Conservation (phyloP, 352 stramenopile genomes). For the Phytophthora sansomeana region DNA sequence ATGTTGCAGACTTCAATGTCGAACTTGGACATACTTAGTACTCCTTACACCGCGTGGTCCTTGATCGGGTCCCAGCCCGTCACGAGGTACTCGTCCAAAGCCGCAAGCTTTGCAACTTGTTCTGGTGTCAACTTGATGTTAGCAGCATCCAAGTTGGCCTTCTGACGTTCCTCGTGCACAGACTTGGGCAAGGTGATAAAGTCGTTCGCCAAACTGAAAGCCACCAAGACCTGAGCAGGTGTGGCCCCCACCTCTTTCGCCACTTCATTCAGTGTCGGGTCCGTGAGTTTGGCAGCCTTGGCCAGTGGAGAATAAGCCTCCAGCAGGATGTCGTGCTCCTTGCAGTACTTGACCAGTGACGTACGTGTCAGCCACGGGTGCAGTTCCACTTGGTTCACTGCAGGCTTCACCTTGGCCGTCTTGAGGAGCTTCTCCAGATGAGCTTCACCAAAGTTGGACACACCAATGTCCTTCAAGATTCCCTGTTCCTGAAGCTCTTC, state of each 20-base stretch:
- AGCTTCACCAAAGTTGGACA: slow-evolving; percentile 90
- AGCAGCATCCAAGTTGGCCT: slow-evolving; percentile 53
- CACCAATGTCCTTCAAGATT: slow-evolving; percentile 82
- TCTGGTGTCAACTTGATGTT: slow-evolving; percentile 39
- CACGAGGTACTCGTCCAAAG: slow-evolving; percentile 53
- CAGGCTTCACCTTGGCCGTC: slow-evolving; percentile 60
- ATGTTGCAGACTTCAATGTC: no score
- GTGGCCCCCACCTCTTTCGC: slow-evolving; percentile 40
- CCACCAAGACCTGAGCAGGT: slow-evolving; percentile 59
- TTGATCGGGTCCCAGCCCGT: slow-evolving; percentile 61
- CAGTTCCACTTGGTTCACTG: slow-evolving; percentile 87
- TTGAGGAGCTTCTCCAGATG: slow-evolving; percentile 85
- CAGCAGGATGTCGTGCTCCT: slow-evolving; percentile 51
- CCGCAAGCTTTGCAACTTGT: slow-evolving; percentile 46
- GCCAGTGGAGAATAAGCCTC: slow-evolving; percentile 70
- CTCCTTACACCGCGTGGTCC: slow-evolving; percentile 39
- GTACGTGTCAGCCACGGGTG: slow-evolving; percentile 72
- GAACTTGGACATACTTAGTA: no score
- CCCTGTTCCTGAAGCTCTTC: slow-evolving; percentile 62
- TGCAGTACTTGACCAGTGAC: slow-evolving; percentile 69
- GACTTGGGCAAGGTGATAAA: slow-evolving; percentile 75
- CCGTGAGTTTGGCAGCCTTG: slow-evolving; percentile 5
- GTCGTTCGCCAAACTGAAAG: slow-evolving; percentile 59
- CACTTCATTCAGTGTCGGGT: slow-evolving; percentile 42
- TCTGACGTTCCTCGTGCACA: slow-evolving; percentile 43